Percentiles rank a stretch among this genome's conserved stretches.
Evolutionary conservation across 768 basidiomycete species (phyloP).

Genomic region (Rhizopogon roseolus): DNA sequence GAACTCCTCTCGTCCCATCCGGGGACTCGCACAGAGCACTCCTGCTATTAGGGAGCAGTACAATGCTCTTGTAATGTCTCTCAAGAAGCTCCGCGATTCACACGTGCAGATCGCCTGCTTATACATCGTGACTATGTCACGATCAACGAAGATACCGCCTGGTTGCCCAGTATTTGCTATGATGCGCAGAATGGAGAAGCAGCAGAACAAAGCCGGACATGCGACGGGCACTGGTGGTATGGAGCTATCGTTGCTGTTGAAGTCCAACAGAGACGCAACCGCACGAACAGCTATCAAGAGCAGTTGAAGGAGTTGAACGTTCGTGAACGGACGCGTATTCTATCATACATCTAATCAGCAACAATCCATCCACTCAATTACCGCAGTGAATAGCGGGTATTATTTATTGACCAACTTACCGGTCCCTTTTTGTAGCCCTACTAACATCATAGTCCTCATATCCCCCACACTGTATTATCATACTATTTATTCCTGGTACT

Average conservation of each 20-base stretch:
- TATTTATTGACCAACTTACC: slow-evolving; percentile 20
- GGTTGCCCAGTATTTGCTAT: slow-evolving; percentile 53
- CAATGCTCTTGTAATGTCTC: slow-evolving; percentile 68
- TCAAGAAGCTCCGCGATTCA: slow-evolving; percentile 79
- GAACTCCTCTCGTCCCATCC: slow-evolving; percentile 52
- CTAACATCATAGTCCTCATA: slow-evolving; percentile 5
- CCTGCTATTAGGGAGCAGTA: slow-evolving; percentile 69
- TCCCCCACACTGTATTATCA: slow-evolving; percentile 10
- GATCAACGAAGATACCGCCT: slow-evolving; percentile 42
- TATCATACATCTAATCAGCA: slow-evolving; percentile 8
- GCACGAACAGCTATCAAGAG: slow-evolving; percentile 50
- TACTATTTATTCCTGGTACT: background rate
- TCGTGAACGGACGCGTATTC: background rate
- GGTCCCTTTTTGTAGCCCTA: slow-evolving; percentile 20
- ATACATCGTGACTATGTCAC: slow-evolving; percentile 85
- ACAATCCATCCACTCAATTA: slow-evolving; percentile 8
- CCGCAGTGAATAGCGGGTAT: background rate
- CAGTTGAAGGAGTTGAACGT: slow-evolving; percentile 12
- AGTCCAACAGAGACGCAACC: slow-evolving; percentile 89
- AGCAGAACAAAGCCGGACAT: slow-evolving; percentile 41
- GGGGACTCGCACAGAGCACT: slow-evolving; percentile 53
- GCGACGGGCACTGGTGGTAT: slow-evolving; percentile 90
- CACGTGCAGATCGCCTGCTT: slow-evolving; percentile 89
- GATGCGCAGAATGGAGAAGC: slow-evolving; percentile 43
- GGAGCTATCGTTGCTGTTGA: slow-evolving; percentile 74